Base-by-base conservation (phyloP, 345 rosid species). In the Populus simonii region DNA sequence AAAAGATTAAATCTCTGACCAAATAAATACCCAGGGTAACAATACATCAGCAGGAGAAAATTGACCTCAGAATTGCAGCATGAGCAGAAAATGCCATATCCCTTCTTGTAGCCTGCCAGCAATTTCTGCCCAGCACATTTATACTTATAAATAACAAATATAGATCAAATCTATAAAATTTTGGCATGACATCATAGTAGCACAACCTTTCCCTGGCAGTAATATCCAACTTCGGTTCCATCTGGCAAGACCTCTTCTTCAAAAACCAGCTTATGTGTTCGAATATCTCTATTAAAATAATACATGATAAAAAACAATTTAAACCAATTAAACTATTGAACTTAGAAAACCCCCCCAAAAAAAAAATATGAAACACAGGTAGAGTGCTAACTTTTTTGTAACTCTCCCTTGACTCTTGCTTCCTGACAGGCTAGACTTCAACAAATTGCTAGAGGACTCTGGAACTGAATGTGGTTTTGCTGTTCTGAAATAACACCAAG, bases 221-320 rank as follows among this genome's bases (percentile, higher is more conserved):
- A 93, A 86, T 95, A 93, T 41, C 89, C 94, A 55, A 95, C 89
- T 88, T 95, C 98, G 22, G 98, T 83, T 84, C 99, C 99, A 83
- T 95, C 97, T 31, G 90, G 92, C 83, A 95, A 86, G 66, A 89
- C 81, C 80, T 89, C 90, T 80, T 89, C 95, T 85, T 93, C 98
- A 80, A 95, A 95, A 55, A 92, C 98, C 80, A 91, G 80, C 78
- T 89, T 95, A 79, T 95, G 99, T 87, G 90, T 81, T 80, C 97
- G 88, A 83, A 88, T 72, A 84, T 95, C 99, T 90, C 98, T 95
- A 71, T 70, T 36, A 80, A 77, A 78, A 81, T n/a, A 55, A 23
- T 53, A 55, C 27, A 66, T 51, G 63, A 57, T 70, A 22, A 79
- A 66, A 39, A 76, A 65, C 47, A 41, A 69, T 61, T 22, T 10